Percentiles rank a stretch among this genome's conserved stretches.
These are phyloP conservation scores for Pseudogymnoascus pannorum DNA, from an alignment of 2,329 filamentous ascomycete species.

Conservation along the genomic window DNA sequence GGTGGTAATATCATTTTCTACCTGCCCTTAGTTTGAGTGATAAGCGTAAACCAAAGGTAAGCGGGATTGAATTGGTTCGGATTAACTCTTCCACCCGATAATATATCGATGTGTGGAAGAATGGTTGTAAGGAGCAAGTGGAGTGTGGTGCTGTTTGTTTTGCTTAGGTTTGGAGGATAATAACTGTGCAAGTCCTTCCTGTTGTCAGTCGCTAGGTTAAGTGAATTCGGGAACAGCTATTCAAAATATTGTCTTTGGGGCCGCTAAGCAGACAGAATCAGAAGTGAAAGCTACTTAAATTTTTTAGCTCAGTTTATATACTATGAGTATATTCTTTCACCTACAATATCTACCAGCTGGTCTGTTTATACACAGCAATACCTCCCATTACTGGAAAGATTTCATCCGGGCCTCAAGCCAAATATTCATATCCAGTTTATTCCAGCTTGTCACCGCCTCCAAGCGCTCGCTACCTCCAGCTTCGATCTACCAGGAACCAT, in stretches of 20 bases:
- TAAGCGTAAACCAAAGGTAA: neutral
- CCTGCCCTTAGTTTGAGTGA: neutral
- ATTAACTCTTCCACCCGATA: neutral
- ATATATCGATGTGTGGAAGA: neutral
- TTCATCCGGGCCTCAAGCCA: neutral
- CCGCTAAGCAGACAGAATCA: neutral
- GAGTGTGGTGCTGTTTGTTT: neutral
- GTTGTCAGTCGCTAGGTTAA: neutral
- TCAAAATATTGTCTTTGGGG: neutral
- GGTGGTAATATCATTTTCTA: neutral
- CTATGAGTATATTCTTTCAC: neutral
- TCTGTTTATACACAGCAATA: neutral
- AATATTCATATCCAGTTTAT: neutral
- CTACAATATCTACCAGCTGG: neutral
- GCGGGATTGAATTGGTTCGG: neutral
- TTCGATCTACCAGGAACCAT: neutral
- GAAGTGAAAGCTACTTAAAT: neutral
- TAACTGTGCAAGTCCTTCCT: neutral
- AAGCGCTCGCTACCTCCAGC: neutral
- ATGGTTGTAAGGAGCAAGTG: neutral
- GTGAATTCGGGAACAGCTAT: conserved; percentile 1
- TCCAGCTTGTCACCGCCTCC: neutral
- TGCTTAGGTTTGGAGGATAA: neutral
- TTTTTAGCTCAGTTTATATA: neutral
- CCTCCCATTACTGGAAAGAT: neutral